Conservation (phyloP, 306 rosid genomes). For the Crataegus laevigata region DNA sequence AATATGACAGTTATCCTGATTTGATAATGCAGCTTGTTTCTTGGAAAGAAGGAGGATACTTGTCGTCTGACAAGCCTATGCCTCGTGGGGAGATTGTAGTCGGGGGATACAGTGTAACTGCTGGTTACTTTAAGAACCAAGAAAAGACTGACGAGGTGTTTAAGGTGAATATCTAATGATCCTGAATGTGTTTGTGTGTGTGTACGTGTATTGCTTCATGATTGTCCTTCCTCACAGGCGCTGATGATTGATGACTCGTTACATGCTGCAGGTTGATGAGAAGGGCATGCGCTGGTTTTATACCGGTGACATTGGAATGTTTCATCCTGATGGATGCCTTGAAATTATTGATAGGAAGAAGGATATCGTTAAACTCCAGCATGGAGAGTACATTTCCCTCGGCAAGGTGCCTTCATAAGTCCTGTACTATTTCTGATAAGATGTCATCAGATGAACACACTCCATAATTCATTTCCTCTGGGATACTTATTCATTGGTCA, state of each 20-base stretch:
- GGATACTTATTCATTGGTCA: constrained; percentile 9
- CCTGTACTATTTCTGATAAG: constrained; percentile 2
- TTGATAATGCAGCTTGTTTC: constrained; percentile 67
- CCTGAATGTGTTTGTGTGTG: background rate
- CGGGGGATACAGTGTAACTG: constrained; percentile 73
- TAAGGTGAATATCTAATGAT: constrained; percentile 45
- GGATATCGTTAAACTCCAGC: constrained; percentile 95
- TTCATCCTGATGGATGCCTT: constrained; percentile 88
- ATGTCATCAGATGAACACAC: background rate
- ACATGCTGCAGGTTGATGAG: constrained; percentile 55
- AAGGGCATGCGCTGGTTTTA: constrained; percentile 87
- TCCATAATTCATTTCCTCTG: constrained; percentile 5
- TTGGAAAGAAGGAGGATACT: constrained; percentile 91
- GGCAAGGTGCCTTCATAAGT: constrained; percentile 59
- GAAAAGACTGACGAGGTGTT: constrained; percentile 77
- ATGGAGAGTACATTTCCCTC: constrained; percentile 88
- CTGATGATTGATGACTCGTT: background rate
- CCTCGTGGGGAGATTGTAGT: constrained; percentile 86
- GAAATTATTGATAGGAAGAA: constrained; percentile 91
- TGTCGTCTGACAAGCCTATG: constrained; percentile 80
- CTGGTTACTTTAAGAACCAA: constrained; percentile 80
- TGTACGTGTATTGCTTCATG: background rate
- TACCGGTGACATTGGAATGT: constrained; percentile 70
- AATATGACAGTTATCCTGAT: constrained; percentile 14
- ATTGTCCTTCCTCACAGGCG: background rate